A percentile compares a stretch with the other conserved stretches of the same genome.
Conservation (phyloP, 192 early-diverging fungal genomes). For the Funneliformis mosseae region DNA sequence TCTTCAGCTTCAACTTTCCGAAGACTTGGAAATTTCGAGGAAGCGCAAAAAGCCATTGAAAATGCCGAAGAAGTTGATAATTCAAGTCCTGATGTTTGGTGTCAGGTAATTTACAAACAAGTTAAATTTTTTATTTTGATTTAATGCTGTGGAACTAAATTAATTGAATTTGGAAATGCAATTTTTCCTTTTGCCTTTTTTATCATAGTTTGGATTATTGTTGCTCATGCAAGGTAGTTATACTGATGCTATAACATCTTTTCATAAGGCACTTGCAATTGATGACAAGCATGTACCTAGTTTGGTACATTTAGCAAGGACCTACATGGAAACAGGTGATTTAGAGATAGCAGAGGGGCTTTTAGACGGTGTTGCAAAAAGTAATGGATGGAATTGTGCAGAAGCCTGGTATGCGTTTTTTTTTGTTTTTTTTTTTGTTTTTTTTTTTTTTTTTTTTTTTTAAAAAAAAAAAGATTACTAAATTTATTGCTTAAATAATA, state of each 20-base stretch:
- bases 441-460: not conserved
- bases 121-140: not conserved
- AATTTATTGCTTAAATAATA: not conserved
- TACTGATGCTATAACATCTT: slow-evolving; percentile 48
- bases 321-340: slow-evolving; percentile 46
- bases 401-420: slow-evolving; percentile 57
- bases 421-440: not conserved
- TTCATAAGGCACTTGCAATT: slow-evolving; percentile 51
- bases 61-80: slow-evolving; percentile 57
- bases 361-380: slow-evolving; percentile 50
- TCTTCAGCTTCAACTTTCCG: slow-evolving; percentile 55
- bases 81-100: slow-evolving; percentile 57
- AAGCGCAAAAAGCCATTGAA: slow-evolving; percentile 57
- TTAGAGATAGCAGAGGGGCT: slow-evolving; percentile 57
- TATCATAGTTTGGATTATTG: slow-evolving; percentile 43
- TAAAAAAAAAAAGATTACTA: not conserved
- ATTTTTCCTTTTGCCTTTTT: not conserved
- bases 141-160: not conserved
- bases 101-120: slow-evolving; percentile 48
- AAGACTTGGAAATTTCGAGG: slow-evolving; percentile 51
- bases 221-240: slow-evolving; percentile 41
- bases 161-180: not conserved
- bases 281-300: slow-evolving; percentile 47
- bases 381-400: slow-evolving; percentile 62
- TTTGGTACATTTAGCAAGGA: slow-evolving; percentile 49